Evolutionary conservation across 2,329 filamentous ascomycete genomes (phyloP), one percentile per base, ranked within the genome.

Genomic region (Sporothrix mexicana): DNA sequence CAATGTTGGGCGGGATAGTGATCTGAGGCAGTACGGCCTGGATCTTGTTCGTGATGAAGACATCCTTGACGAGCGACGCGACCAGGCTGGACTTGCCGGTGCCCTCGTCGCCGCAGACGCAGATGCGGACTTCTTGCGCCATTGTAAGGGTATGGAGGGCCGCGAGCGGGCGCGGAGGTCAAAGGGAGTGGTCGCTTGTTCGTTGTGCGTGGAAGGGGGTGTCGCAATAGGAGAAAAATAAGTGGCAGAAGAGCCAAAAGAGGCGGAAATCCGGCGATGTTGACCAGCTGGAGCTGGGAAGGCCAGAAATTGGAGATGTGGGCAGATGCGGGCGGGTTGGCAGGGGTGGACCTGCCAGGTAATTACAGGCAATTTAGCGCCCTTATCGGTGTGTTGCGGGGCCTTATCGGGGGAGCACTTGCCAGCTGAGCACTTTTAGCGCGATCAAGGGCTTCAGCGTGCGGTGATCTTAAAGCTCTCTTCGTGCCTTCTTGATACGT

Each of bases 41-140:
- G 79, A 99, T 98, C 84, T 97, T 97, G 83, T 93, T 93, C 76
- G 92, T 93, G 78, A 98, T 93, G 82, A 98, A 99, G 81, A 95
- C 93, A 80, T 98, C 95, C 81, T 98, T 98, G 81, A 99, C 95
- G 53, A 99, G 90, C 73, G 94, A 97, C 72, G 95, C 96, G 80
- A 97, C 97, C 81, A 97, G 87, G 81, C 93, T 96, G 74, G 93
- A 96, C 84, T 97, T 97, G 78, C 94, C 94, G n/a, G 93, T 94
- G 78, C 93, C 93, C 83, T 98, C 95, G 82, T 99, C 96, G 79
- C 96, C 96, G 84, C 95, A 98, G 73, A 98, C 93, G 82, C 94
- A 97, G 79, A 98, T 95, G 76, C 96, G 93, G 74, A 98, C 95
- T 66, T 71, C 71, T 55, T 72, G 71, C 17, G 71, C 71, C 71